Conservation (phyloP, 768 basidiomycete genomes). For the Boletus patriciae region DNA sequence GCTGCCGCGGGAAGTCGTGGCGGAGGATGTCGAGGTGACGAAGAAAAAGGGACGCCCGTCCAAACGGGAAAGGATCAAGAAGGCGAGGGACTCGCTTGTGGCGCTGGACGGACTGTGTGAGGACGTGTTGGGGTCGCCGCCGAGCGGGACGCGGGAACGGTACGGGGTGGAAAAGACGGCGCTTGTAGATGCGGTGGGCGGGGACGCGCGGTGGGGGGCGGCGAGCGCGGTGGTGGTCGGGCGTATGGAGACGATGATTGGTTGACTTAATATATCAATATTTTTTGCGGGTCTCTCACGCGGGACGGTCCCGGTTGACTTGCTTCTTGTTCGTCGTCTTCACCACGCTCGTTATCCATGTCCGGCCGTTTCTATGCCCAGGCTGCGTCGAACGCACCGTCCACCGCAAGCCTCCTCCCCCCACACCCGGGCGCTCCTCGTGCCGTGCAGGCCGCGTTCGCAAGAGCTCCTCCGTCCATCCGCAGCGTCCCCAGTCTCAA, state of each 20-base stretch:
- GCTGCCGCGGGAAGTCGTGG: slow-evolving; percentile 68
- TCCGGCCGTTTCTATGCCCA: slow-evolving; percentile 42
- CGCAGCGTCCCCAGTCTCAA: slow-evolving; percentile 39
- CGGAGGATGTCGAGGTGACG: slow-evolving; percentile 28
- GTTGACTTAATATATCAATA: too few species aligned
- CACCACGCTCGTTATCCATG: slow-evolving; percentile 28
- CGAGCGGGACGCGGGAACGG: slow-evolving; percentile 33
- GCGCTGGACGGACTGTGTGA: slow-evolving; percentile 53
- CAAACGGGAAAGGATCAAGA: slow-evolving; percentile 57
- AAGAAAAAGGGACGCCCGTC: slow-evolving; percentile 67
- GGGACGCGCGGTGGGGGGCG: slow-evolving; percentile 28
- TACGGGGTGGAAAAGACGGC: slow-evolving; percentile 47
- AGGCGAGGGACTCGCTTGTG: slow-evolving; percentile 49
- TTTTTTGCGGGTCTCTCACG: background rate
- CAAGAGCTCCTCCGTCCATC: slow-evolving; percentile 39
- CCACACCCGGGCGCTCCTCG: slow-evolving; percentile 32
- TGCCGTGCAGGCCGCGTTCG: slow-evolving; percentile 45
- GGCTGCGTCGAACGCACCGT: slow-evolving; percentile 43
- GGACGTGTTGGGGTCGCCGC: slow-evolving; percentile 17
- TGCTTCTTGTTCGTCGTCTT: slow-evolving; percentile 3
- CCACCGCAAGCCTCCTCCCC: slow-evolving; percentile 52
- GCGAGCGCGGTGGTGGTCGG: slow-evolving; percentile 51
- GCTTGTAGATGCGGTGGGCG: slow-evolving; percentile 40
- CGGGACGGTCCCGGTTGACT: background rate
- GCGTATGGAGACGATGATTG: slow-evolving; percentile 44